Conservation (phyloP, 2,329 filamentous ascomycete species). For the Cytospora schulzeri region DNA sequence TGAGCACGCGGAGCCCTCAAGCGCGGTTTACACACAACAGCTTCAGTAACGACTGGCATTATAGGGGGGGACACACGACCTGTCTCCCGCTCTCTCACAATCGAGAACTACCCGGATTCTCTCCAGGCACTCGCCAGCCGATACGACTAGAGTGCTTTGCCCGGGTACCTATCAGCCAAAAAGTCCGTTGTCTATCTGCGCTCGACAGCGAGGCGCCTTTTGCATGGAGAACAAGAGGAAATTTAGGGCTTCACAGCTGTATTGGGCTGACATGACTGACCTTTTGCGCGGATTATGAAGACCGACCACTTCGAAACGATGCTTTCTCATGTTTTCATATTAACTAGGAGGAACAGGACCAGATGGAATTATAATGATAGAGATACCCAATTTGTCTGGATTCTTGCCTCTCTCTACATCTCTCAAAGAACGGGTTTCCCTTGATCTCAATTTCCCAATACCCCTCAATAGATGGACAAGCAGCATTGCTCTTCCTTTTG, state of each 20-base stretch:
- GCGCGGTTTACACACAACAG: constrained; percentile 41
- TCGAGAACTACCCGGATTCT: background rate
- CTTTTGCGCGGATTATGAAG: constrained; percentile 11
- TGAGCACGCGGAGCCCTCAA: constrained; percentile 29
- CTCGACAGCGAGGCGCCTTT: background rate
- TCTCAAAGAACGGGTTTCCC: constrained; percentile 9
- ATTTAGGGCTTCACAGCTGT: background rate
- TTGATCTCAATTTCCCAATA: constrained; percentile 12
- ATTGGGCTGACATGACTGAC: background rate
- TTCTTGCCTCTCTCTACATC: constrained; percentile 11
- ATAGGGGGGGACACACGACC: background rate
- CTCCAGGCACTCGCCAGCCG: background rate
- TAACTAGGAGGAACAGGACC: constrained; percentile 19
- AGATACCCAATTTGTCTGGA: constrained; percentile 28
- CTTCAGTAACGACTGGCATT: constrained; percentile 35
- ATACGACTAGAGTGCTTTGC: background rate
- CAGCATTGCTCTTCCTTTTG: constrained; percentile 15
- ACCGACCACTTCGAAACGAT: constrained; percentile 11
- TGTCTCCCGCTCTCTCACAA: background rate
- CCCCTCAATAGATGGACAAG: constrained; percentile 20
- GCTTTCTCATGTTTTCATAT: constrained; percentile 8
- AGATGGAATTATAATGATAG: constrained; percentile 26
- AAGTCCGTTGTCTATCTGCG: background rate
- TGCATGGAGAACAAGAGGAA: background rate
- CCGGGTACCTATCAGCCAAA: background rate